A percentile compares a stretch with the other conserved stretches of the same genome.
Conservation (phyloP, 179 eudicot species). For the Silene noctiflora region DNA sequence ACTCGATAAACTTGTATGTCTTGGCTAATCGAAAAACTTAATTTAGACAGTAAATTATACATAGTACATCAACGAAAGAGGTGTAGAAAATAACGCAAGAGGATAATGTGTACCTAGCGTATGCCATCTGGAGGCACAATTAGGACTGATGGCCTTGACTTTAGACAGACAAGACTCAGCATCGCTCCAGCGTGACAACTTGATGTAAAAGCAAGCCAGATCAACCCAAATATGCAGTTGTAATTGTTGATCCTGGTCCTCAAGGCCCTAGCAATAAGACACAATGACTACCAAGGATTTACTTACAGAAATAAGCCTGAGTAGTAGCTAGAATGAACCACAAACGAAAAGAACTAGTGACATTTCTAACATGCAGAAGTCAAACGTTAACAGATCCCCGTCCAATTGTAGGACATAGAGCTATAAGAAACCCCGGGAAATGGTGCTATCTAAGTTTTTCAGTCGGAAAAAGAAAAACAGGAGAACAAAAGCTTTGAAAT, state of each 20-base stretch:
- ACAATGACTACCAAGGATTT: not conserved
- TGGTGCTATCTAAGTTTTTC: not conserved
- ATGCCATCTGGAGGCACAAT: slow-evolving; percentile 68
- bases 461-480: not conserved
- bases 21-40: too few species aligned
- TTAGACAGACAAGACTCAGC: slow-evolving; percentile 76
- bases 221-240: slow-evolving; percentile 81
- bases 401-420: not conserved
- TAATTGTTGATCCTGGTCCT: slow-evolving; percentile 36
- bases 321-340: not conserved
- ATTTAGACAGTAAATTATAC: not conserved
- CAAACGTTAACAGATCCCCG: not conserved
- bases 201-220: slow-evolving; percentile 65
- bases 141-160: slow-evolving; percentile 50
- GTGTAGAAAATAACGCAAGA: not conserved
- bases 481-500: not conserved
- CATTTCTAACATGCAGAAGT: not conserved
- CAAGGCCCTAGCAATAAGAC: slow-evolving; percentile 36
- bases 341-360: not conserved
- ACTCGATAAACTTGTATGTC: not conserved
- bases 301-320: not conserved
- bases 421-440: not conserved
- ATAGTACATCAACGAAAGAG: too few species aligned
- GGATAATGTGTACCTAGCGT: slow-evolving; percentile 43
- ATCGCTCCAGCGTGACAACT: slow-evolving; percentile 70